These are phyloP conservation scores for Begonia loranthoides DNA, from an alignment of 306 rosid species.

Conservation along the genomic window DNA sequence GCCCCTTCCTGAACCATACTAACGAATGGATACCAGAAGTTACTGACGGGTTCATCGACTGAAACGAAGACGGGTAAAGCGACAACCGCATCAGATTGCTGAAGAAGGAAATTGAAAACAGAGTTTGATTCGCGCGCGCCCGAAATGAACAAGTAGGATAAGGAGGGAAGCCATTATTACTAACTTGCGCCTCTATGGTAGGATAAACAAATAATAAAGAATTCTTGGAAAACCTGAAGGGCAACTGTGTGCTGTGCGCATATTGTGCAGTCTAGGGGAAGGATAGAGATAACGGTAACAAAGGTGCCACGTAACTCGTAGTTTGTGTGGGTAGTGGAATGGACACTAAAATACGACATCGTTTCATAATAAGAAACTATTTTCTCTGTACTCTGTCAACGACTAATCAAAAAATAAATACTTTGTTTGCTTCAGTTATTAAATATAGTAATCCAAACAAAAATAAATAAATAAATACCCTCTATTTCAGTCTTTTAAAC, in stretches of 20 bases:
- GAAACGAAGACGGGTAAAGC: neutral
- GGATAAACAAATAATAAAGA: neutral
- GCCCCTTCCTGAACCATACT: slow-evolving; percentile 83
- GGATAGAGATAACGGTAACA: neutral
- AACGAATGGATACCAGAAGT: slow-evolving; percentile 45
- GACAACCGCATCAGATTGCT: slow-evolving; percentile 5
- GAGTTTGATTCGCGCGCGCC: slow-evolving; percentile 49
- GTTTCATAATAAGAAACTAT: no score
- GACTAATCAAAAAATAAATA: no score
- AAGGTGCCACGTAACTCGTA: neutral
- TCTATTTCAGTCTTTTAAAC: no score
- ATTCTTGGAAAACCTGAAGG: neutral
- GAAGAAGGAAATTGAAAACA: neutral
- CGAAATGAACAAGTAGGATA: neutral
- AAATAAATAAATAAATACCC: no score
- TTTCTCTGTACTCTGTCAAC: no score
- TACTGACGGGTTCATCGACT: slow-evolving; percentile 13
- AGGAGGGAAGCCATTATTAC: neutral
- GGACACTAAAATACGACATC: no score
- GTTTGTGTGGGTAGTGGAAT: no score
- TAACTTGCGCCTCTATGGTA: slow-evolving; percentile 24
- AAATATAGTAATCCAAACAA: no score
- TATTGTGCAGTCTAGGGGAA: neutral
- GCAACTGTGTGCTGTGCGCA: neutral
- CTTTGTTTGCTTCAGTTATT: no score